Evolutionary conservation across 805 yeast genomes (phyloP), one percentile per base, ranked within the genome.

Genomic region (Candida boidinii): DNA sequence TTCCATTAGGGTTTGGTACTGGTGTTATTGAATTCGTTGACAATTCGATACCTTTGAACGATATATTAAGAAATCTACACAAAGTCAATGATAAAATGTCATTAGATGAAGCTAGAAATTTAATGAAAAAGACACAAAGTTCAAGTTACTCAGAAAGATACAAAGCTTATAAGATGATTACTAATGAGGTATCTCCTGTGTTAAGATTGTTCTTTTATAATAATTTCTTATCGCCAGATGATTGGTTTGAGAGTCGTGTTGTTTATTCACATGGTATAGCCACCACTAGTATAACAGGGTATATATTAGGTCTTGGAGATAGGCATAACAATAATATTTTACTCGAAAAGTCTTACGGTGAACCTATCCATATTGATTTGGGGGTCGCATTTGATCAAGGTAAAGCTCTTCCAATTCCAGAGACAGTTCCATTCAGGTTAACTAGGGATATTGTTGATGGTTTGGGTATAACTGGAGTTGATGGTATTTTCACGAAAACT

Each of bases 341-440:
- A 29, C 50, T 92, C n/a, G 96, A 92, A 53, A 65, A 66, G 30
- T 48, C 53, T n/a, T 69, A 84, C 0, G 97, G 97, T 0, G 96
- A 88, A 45, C 94, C 96, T 0, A 78, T 92, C 17, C 98, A 94
- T 52, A 94, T 92, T 44, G 99, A 92, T 54, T 60, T 92, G 13
- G 99, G 98, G 0, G 88, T 92, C 28, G 94, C 97, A 0, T 92
- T 92, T 60, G 98, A 92, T 53, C 96, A 87, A 48, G 98, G 97
- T 1, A 77, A 72, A 45, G 58, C 76, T 11, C 61, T 92, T 25
- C 79, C 90, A 0, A 72, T 90, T 7, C 98, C 99, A 0, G 99
- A 92, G 48, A 68, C 82, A 0, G 95, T 94, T 5, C 98, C 99
- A 4, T 94, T 92, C 51, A 60, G 99, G 40, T 60, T 94, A 23